Evolutionary conservation across 805 yeast species (phyloP), one percentile per base, ranked within the genome.

Genomic region (Suhomyces tanzawaensis): DNA sequence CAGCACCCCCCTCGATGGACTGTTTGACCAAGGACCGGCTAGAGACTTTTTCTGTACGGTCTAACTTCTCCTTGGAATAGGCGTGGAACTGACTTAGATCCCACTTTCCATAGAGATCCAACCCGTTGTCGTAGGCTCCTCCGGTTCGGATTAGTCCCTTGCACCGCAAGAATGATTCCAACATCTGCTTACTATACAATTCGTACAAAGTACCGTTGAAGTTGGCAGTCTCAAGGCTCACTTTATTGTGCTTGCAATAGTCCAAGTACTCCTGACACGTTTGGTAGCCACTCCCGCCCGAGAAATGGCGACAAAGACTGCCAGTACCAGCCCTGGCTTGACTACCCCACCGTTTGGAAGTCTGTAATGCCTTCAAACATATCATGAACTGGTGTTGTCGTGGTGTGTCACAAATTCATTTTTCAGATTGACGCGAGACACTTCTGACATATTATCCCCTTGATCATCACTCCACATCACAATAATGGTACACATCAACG

Each of bases 171-270:
- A 55, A 46, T 1, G 56, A 34, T 40, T 64, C 60, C 3, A 79
- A 54, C 24, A 66, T 58, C 4, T 60, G 58, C 44, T 69, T 62
- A 19, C 72, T 62, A 2, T 66, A 52, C 14, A 76, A 54, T 44
- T 79, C 85, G 47, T 78, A 79, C 23, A 78, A 45, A 0, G 81
- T 76, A 3, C 85, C 85, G 34, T 60, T 57, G 49, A 76, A 77
- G 2, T 66, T 81, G 0, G 77, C 62, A 1, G 79, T 55, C 8
- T 39, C 44, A 4, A 60, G 24, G 31, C 49, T 45, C 1, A 53
- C 32, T 8, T 52, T 43, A 29, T 49, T 57, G 1, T 13, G 11
- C 22, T 44, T 45, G 44, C 72, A 66, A 34, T 56, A 50, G 14
- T 49, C 41, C 18, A 68, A 51, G 36, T 64, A 68, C 15, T 52